These are phyloP conservation scores for Pulveroboletus ravenelii DNA, from an alignment of 768 basidiomycete genomes.

Conservation along the genomic window DNA sequence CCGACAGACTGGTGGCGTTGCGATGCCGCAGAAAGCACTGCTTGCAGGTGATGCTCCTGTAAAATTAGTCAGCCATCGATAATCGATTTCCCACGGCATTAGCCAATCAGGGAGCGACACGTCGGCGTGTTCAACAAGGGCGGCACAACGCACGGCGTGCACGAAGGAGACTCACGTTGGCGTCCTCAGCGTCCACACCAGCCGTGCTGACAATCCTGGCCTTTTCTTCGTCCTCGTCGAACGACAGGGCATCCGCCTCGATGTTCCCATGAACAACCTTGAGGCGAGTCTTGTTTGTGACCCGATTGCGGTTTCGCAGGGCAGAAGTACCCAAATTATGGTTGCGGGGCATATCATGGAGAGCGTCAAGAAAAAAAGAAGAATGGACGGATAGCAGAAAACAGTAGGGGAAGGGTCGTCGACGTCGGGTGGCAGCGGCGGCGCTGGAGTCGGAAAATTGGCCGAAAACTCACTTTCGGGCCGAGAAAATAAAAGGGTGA, in stretches of 20 bases:
- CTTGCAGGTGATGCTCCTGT: conserved; percentile 56
- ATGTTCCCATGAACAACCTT: conserved; percentile 77
- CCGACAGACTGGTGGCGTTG: conserved; percentile 40
- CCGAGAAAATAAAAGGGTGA: conserved; percentile 39
- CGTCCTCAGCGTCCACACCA: conserved; percentile 90
- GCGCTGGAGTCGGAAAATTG: conserved; percentile 58
- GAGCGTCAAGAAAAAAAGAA: conserved; percentile 33
- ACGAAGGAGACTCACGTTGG: conserved; percentile 68
- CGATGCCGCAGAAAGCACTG: conserved; percentile 52
- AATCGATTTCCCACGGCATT: conserved; percentile 38
- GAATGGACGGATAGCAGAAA: conserved; percentile 36
- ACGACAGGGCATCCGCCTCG: conserved; percentile 73
- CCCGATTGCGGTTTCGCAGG: conserved; percentile 82
- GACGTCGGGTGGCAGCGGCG: conserved; percentile 47
- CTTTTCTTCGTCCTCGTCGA: conserved; percentile 86
- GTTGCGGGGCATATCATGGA: conserved; percentile 88
- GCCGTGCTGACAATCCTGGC: conserved; percentile 75
- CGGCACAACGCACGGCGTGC: conserved; percentile 33
- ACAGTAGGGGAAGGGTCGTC: conserved; percentile 33
- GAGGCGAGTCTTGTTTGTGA: conserved; percentile 90
- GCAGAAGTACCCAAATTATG: conserved; percentile 71
- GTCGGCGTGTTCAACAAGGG: conserved; percentile 38
- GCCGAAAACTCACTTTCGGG: conserved; percentile 57
- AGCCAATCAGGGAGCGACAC: conserved; percentile 49
- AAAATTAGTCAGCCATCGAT: conserved; percentile 52